Conservation (phyloP, 1,284 basidiomycete genomes). For the Polyporus tsugae region DNA sequence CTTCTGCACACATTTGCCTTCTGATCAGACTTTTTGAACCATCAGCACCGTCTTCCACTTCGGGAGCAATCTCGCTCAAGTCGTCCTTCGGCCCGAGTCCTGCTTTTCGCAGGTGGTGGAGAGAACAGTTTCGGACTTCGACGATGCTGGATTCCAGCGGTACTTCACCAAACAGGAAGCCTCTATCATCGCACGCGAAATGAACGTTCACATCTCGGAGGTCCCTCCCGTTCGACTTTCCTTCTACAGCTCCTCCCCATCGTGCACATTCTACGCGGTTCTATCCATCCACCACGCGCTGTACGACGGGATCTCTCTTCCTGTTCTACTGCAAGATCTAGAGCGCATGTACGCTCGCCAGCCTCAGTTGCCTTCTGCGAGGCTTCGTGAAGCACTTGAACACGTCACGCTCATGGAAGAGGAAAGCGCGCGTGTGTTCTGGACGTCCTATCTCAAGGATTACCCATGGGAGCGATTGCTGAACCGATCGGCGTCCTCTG, state of each 20-base stretch:
- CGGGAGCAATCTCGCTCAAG: conserved; percentile 49
- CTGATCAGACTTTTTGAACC: not conserved
- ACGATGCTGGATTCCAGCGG: conserved; percentile 38
- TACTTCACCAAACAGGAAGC: conserved; percentile 47
- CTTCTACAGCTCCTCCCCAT: conserved; percentile 36
- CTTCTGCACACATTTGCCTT: not conserved
- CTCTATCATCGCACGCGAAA: conserved; percentile 41
- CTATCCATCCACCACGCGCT: conserved; percentile 58
- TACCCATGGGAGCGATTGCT: conserved; percentile 45
- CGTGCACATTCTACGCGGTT: conserved; percentile 37
- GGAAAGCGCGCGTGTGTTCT: conserved; percentile 46
- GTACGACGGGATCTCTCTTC: conserved; percentile 56
- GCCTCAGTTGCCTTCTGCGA: conserved; percentile 32
- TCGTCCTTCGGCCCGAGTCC: conserved; percentile 43
- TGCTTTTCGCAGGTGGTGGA: conserved; percentile 11
- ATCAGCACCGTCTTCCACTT: conserved; percentile 56
- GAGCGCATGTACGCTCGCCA: conserved; percentile 44
- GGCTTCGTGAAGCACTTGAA: conserved; percentile 44
- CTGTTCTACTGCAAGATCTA: conserved; percentile 49
- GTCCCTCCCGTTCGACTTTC: conserved; percentile 48
- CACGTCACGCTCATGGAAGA: conserved; percentile 43
- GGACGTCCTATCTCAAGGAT: conserved; percentile 45
- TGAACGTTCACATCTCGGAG: conserved; percentile 47
- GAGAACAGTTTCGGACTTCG: conserved; percentile 21
- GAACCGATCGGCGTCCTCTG: conserved; percentile 29